These are phyloP conservation scores for Cryptococcus sp. DNA, from an alignment of 1,284 basidiomycete genomes.

Conservation along the genomic window DNA sequence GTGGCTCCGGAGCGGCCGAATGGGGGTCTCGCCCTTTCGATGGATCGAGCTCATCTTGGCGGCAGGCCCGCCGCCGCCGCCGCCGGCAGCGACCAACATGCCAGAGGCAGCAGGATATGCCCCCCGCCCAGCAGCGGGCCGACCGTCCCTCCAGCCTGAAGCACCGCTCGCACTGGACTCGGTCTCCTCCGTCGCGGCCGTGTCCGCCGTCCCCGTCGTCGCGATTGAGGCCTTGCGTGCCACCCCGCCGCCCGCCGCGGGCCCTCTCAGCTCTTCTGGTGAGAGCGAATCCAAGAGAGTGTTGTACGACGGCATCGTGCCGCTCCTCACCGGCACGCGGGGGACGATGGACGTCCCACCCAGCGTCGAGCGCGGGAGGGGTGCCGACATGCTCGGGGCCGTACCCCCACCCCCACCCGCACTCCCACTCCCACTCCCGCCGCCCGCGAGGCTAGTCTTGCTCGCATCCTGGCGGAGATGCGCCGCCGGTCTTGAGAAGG, in stretches of 20 bases:
- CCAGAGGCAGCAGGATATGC: constrained; percentile 9
- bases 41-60: neutral
- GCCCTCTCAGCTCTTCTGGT: no score
- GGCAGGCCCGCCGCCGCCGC: neutral
- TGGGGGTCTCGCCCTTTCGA: constrained; percentile 38
- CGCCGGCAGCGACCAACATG: neutral
- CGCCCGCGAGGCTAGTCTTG: neutral
- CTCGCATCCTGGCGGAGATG: neutral
- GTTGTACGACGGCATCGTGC: constrained; percentile 16
- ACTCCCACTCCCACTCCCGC: no score
- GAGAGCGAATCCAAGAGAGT: constrained; percentile 15
- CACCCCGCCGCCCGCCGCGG: neutral
- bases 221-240: no score
- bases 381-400: constrained; percentile 2
- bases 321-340: constrained; percentile 3
- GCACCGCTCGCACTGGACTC: neutral
- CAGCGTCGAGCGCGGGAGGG: constrained; percentile 1
- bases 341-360: neutral
- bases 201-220: no score
- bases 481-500: neutral
- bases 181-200: neutral
- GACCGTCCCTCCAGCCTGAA: neutral
- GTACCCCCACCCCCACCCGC: neutral
- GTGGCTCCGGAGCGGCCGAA: constrained; percentile 28
- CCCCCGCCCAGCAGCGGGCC: neutral